Evolutionary conservation across 495 filamentous ascomycete species (phyloP).

Genomic region (Annulohypoxylon moriforme): DNA sequence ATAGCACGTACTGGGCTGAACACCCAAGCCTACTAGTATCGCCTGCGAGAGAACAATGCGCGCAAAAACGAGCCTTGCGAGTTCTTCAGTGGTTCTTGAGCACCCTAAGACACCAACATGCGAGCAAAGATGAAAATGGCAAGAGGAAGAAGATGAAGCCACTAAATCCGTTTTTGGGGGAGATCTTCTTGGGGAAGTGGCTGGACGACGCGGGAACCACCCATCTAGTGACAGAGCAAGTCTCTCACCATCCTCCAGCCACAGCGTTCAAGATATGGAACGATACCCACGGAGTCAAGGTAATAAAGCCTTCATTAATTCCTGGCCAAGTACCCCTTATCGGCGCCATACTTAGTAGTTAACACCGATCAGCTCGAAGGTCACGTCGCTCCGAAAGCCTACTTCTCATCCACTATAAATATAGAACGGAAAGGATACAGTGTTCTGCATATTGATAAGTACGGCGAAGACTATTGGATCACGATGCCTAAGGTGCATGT

Average conservation of each 20-base stretch:
- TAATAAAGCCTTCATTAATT: conserved; percentile 45
- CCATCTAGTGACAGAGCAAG: conserved; percentile 58
- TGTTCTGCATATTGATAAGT: conserved; percentile 69
- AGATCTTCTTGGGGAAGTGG: conserved; percentile 91
- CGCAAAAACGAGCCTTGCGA: conserved; percentile 77
- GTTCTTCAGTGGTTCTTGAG: conserved; percentile 90
- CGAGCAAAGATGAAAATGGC: conserved; percentile 79
- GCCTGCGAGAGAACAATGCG: conserved; percentile 74
- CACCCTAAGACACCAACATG: conserved; percentile 85
- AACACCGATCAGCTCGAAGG: conserved; percentile 69
- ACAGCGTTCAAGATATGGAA: conserved; percentile 87
- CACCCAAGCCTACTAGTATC: conserved; percentile 83
- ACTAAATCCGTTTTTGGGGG: conserved; percentile 87
- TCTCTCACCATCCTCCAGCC: conserved; percentile 85
- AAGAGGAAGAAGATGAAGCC: conserved; percentile 86
- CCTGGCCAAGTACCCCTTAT: background rate
- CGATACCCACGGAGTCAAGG: conserved; percentile 76
- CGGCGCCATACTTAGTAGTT: background rate
- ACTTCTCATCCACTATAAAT: conserved; percentile 81
- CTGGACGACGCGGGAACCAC: conserved; percentile 77
- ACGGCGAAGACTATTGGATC: conserved; percentile 77
- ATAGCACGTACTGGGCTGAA: conserved; percentile 88
- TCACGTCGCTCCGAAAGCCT: conserved; percentile 87
- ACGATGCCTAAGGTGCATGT: conserved; percentile 85
- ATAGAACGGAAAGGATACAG: conserved; percentile 88